Base-by-base conservation (phyloP, 345 rosid species). In the Eucalyptus tenuipes region DNA sequence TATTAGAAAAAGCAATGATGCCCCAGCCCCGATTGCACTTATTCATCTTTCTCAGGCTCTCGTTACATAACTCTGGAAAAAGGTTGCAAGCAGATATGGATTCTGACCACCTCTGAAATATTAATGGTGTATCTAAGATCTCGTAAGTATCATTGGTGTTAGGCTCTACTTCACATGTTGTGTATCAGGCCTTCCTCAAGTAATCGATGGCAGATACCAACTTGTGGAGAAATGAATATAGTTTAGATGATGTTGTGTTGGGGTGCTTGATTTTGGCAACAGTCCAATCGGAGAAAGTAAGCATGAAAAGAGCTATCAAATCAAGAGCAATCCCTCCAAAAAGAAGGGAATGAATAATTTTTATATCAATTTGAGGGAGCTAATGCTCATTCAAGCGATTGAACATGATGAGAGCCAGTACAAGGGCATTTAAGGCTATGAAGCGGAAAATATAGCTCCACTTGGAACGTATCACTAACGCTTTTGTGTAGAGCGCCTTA, bases 141-240 rank as follows among this genome's bases (percentile, higher is more conserved):
- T 9, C 4, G 0, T 31, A 31, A 33, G 8, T 68, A 31, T 33
- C 22, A 31, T 68, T 33, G 13, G 13, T 1, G 1, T 4, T n/a
- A n/a, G 4, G 80, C 42, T 31, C 24, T 68, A 31, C 80, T 68
- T 68, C 12, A 8, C 42, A 68, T 31, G 22, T 31, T 18, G 42
- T 1, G 42, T 17, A 68, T 68, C 2, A 13, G 7, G 42, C 40
- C 80, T 31, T 68, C 80, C 42, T 68, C 80, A 31, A 9, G 42
- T 68, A 15, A 68, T 31, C 24, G 0, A 7, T 68, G 42, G 80
- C 3, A 1, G 1, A 31, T 31, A 66, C 22, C 40, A 31, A n/a
- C 10, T n/a, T 31, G 40, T 66, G 79, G 79, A 66, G 40, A 66
- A n/a, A 66, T 15, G 37, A n/a, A n/a, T 2, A 33, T 66, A 31